phyloP scores from a whole-genome alignment of 257 asterid genomes.

The Rubia yunnanensis region DNA sequence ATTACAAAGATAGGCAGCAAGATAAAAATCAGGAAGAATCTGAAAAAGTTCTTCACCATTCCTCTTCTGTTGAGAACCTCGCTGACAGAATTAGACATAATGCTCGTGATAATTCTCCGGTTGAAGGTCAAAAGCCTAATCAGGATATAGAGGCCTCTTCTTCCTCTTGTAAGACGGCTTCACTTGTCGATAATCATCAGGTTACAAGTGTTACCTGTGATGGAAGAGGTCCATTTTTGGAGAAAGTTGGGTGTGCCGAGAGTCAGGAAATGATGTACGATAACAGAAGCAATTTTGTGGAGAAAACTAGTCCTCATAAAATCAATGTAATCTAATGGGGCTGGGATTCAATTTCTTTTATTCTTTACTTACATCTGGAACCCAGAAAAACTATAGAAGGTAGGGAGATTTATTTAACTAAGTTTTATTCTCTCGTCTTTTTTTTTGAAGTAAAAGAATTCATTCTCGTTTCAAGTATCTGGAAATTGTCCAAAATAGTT shows the following conservation, averaged over 20 bases:
- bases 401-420: neutral
- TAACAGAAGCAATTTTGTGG: neutral
- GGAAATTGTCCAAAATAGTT: too few species aligned
- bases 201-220: neutral
- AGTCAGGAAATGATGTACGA: slow-evolving; percentile 3
- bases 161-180: neutral
- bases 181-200: slow-evolving; percentile 3
- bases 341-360: neutral
- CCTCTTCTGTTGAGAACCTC: slow-evolving; percentile 8
- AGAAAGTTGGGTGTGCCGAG: slow-evolving; percentile 5
- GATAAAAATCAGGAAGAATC: neutral
- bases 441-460: too few species aligned
- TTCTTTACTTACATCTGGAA: slow-evolving; percentile 9
- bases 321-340: slow-evolving; percentile 6
- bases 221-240: slow-evolving; percentile 8
- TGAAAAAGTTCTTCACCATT: neutral
- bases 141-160: neutral
- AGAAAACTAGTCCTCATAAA: slow-evolving; percentile 1
- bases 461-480: too few species aligned
- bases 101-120: slow-evolving; percentile 10
- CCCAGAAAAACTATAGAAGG: neutral
- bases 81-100: slow-evolving; percentile 11
- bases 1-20: neutral
- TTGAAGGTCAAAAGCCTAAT: slow-evolving; percentile 15
- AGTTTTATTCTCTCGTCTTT: neutral